Base-by-base conservation (phyloP, 2,329 filamentous ascomycete species). In the Fusarium ramigenum region DNA sequence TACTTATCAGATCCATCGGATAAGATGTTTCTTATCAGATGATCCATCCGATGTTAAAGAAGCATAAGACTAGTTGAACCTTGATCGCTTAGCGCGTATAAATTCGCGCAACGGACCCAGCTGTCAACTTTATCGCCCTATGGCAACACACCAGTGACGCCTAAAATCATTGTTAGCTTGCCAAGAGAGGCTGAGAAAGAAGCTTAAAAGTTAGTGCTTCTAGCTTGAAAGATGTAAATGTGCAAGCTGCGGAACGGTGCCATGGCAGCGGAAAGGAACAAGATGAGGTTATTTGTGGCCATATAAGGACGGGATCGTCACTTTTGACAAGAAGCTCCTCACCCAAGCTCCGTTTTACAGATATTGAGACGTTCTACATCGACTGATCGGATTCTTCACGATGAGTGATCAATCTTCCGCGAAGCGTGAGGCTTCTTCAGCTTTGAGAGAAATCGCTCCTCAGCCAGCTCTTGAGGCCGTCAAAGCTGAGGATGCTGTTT, bases 301-400 rank as follows among this genome's bases (percentile, higher is more conserved):
- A 18, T 32, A 49, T 49, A 49, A 32, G 15, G 3, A 18, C 18
- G 3, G 3, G 10, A 7, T 32, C 19, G 7, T 16, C 9, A 16
- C 19, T 4, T 4, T n/a, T 16, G n/a, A n/a, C 7, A n/a, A 4
- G 6, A 16, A 0, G 0, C 11, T 6, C 9, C 5, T n/a, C 4
- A 4, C 16, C 0, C 4, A 6, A n/a, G 4, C 4, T 6, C 25
- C 0, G 11, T 8, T 11, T 6, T 4, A 6, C n/a, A n/a, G n/a
- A n/a, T n/a, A n/a, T n/a, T n/a, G n/a, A n/a, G n/a, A n/a, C n/a
- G n/a, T n/a, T n/a, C n/a, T n/a, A n/a, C n/a, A n/a, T n/a, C n/a
- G n/a, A n/a, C n/a, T n/a, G n/a, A n/a, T n/a, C n/a, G n/a, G n/a
- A n/a, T n/a, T 25, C 25, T 25, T 25, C 28, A 28, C 32, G 0